Conservation (phyloP, 1,139 yeast genomes). For the Candida smagusa region DNA sequence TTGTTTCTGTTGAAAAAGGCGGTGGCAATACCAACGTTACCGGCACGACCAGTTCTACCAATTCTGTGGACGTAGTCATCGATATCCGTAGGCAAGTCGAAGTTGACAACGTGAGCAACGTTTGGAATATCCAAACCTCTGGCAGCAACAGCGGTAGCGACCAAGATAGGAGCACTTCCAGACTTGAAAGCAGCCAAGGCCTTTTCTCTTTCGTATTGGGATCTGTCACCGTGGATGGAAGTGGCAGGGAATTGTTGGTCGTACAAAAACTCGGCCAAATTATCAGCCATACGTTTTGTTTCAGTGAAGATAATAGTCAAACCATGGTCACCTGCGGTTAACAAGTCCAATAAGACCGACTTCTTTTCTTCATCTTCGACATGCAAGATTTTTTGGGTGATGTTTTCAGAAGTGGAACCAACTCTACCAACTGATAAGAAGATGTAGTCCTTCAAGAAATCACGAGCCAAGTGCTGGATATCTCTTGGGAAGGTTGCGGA, state of each 20-base stretch:
- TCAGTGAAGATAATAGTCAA: conserved; percentile 94
- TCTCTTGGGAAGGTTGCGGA: conserved; percentile 99
- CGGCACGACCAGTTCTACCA: conserved; percentile 99
- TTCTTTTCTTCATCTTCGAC: conserved; percentile 96
- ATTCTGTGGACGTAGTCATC: conserved; percentile 99
- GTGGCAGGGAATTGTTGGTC: conserved; percentile 93
- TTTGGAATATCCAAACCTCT: conserved; percentile 99
- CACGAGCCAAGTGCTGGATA: conserved; percentile 95
- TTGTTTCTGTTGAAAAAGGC: conserved; percentile 97
- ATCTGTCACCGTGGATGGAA: conserved; percentile 98
- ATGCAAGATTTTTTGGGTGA: conserved; percentile 87
- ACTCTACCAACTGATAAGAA: conserved; percentile 97
- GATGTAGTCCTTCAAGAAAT: conserved; percentile 91
- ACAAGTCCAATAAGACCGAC: conserved; percentile 84
- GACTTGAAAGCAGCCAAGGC: conserved; percentile 86
- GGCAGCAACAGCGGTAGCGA: conserved; percentile 98
- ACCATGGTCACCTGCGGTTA: conserved; percentile 74
- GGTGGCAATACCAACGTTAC: conserved; percentile 97
- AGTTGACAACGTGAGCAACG: conserved; percentile 95
- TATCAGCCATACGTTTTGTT: conserved; percentile 98
- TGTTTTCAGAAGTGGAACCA: conserved; percentile 96
- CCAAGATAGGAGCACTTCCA: conserved; percentile 88
- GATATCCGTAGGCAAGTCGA: conserved; percentile 92
- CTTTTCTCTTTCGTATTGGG: conserved; percentile 96
- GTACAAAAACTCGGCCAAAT: conserved; percentile 86